These are phyloP conservation scores for Starmerella scarabaei DNA, from an alignment of 805 yeast species.

Conservation along the genomic window DNA sequence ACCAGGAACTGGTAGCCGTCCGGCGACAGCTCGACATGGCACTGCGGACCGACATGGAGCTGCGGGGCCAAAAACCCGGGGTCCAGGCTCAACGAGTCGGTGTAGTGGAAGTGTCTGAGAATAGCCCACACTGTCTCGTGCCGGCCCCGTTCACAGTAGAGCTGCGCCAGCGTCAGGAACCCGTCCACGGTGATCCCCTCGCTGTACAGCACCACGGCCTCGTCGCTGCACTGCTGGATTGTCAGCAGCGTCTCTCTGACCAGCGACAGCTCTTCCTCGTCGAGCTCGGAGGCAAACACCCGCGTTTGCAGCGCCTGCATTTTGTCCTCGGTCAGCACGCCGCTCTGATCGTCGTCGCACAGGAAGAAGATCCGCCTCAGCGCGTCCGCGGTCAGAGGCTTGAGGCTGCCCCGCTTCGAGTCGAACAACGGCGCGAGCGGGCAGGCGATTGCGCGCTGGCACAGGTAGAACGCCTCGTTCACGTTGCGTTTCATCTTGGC, in stretches of 20 bases:
- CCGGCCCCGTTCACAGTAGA: constrained; percentile 81
- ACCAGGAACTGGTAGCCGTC: constrained; percentile 84
- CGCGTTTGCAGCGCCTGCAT: constrained; percentile 54
- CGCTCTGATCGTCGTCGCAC: constrained; percentile 86
- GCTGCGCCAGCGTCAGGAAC: constrained; percentile 60
- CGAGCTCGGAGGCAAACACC: constrained; percentile 54
- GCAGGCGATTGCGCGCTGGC: constrained; percentile 84
- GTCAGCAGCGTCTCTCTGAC: constrained; percentile 28
- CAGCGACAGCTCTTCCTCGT: constrained; percentile 30
- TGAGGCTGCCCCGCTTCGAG: constrained; percentile 72
- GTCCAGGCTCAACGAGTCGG: constrained; percentile 76
- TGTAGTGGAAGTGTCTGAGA: constrained; percentile 72
- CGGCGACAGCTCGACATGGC: constrained; percentile 87
- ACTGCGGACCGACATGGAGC: constrained; percentile 54
- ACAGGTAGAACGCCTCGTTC: constrained; percentile 80
- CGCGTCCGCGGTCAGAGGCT: constrained; percentile 65
- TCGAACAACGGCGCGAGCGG: constrained; percentile 90
- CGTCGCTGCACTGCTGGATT: not conserved
- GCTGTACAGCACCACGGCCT: not conserved
- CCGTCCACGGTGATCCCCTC: constrained; percentile 62
- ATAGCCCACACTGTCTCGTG: constrained; percentile 98
- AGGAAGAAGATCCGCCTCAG: constrained; percentile 67
- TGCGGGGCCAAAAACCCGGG: constrained; percentile 71
- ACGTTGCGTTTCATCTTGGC: constrained; percentile 77
- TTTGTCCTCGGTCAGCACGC: constrained; percentile 58